Percentiles rank a stretch among this genome's conserved stretches.
These are phyloP conservation scores for Allium cepa DNA, from an alignment of 106 monocot species.

Conservation along the genomic window DNA sequence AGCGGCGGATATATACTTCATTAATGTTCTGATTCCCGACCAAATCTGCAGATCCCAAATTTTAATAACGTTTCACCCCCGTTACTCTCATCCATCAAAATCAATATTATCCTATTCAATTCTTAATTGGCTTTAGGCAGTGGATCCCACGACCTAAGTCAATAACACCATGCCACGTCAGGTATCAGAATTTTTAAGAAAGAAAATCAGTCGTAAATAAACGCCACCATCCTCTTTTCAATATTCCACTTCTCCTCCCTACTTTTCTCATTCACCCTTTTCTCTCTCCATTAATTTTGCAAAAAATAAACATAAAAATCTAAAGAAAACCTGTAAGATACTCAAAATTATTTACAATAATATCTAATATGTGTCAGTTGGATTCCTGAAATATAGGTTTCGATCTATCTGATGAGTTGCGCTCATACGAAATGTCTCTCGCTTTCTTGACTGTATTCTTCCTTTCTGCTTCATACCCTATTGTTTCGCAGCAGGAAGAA, in stretches of 20 bases:
- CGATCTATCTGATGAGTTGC: conserved; percentile 5
- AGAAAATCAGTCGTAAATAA: no score
- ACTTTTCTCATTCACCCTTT: neutral
- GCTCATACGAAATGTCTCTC: conserved; percentile 11
- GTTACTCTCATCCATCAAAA: neutral
- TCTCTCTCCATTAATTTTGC: neutral
- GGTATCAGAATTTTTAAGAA: no score
- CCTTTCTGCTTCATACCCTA: conserved; percentile 6
- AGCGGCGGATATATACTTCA: no score
- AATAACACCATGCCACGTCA: no score
- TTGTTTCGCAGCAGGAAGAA: neutral
- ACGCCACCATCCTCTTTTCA: no score
- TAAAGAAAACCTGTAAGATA: no score
- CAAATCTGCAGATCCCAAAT: no score
- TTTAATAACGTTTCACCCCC: neutral
- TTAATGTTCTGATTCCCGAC: no score
- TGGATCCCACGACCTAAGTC: neutral
- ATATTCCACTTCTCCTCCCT: neutral
- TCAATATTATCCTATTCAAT: neutral
- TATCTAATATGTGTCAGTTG: neutral
- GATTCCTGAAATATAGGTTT: neutral
- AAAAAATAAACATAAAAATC: no score
- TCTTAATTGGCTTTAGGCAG: neutral
- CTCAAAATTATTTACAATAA: no score
- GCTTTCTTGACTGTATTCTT: conserved; percentile 6